Base-by-base conservation (phyloP, 1,284 basidiomycete species). In the Ustilago esculenta region DNA sequence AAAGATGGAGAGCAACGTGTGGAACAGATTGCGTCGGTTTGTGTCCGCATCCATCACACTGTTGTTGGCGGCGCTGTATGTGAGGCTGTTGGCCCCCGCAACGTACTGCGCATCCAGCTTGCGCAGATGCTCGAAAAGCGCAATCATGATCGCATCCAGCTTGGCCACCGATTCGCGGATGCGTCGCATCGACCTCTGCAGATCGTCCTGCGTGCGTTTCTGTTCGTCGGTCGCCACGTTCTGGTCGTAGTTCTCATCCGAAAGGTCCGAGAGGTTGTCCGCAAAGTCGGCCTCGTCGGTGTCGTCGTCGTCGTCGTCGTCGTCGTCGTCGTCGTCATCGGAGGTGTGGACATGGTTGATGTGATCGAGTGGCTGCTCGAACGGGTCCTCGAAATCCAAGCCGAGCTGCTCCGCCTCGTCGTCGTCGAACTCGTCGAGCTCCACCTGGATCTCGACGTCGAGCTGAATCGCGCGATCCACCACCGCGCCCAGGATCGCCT, bases 371-470 rank as follows among this genome's bases (percentile, higher is more conserved):
- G 90, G 83, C 23, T 87, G 86, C 69, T 94, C 92, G 73, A 94
- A 93, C 0, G 92, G 90, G 82, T 96, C 86, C 12, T 88, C 85
- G 75, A 88, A 87, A 21, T 87, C 83, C 14, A 75, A 57, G 21
- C 70, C 81, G 50, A 53, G 75, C 72, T 51, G 80, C 37, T 75
- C 67, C 9, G 71, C 57, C 17, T 76, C 76, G 14, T 78, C 77
- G 12, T 83, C 83, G 55, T 96, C 94, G 17, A 95, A 84, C 72
- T 97, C 94, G 81, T 98, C 95, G 3, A 95, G 82, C 77, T 95
- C 93, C 18, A 94, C 90, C 82, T 97, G 95, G 45, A 99, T 96
- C 83, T 98, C 95, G 40, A 95, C 94, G 81, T 99, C 96, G 57
- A 98, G 92, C 81, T 95, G 90, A 34, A 98, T 89, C 39, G 94